Conservation (phyloP, 2,329 filamentous ascomycete genomes). For the Thermomyces lanuginosus region DNA sequence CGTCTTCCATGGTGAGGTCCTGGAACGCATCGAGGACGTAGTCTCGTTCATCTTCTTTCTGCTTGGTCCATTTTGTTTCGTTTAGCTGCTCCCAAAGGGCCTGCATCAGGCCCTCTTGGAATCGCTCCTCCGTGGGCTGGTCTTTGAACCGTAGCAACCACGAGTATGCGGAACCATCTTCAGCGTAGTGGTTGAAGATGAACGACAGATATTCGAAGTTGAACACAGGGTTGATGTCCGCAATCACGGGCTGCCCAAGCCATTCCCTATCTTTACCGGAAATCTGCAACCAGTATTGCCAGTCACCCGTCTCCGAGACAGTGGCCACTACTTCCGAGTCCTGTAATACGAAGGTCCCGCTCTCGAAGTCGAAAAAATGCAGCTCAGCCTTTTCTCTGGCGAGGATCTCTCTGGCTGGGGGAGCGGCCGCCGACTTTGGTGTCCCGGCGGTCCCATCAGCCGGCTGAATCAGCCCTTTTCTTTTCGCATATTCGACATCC, state of each 20-base stretch:
- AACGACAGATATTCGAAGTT: conserved; percentile 99
- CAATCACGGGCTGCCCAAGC: conserved; percentile 69
- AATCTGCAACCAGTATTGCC: conserved; percentile 93
- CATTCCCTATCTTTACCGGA: conserved; percentile 59
- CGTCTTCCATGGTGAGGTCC: conserved; percentile 82
- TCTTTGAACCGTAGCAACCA: conserved; percentile 91
- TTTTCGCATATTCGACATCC: conserved; percentile 27
- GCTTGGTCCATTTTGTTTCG: conserved; percentile 82
- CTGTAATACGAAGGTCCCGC: conserved; percentile 68
- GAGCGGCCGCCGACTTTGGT: conserved; percentile 44
- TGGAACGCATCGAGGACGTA: conserved; percentile 94
- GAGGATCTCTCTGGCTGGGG: conserved; percentile 56
- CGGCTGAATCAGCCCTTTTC: conserved; percentile 25
- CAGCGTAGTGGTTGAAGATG: conserved; percentile 92
- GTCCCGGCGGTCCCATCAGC: conserved; percentile 38
- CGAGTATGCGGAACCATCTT: conserved; percentile 79
- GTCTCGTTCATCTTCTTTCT: conserved; percentile 80
- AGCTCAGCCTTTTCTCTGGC: conserved; percentile 65
- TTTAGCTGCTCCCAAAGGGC: conserved; percentile 95
- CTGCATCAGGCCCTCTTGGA: conserved; percentile 89
- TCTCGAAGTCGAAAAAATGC: conserved; percentile 82
- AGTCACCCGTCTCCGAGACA: conserved; percentile 73
- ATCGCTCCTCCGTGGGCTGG: conserved; percentile 60
- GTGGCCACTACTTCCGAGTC: conserved; percentile 59
- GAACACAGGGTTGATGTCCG: conserved; percentile 94